These are phyloP conservation scores for Syncephalastrum contaminatum DNA, from an alignment of 371 early-diverging fungal species.

Conservation along the genomic window DNA sequence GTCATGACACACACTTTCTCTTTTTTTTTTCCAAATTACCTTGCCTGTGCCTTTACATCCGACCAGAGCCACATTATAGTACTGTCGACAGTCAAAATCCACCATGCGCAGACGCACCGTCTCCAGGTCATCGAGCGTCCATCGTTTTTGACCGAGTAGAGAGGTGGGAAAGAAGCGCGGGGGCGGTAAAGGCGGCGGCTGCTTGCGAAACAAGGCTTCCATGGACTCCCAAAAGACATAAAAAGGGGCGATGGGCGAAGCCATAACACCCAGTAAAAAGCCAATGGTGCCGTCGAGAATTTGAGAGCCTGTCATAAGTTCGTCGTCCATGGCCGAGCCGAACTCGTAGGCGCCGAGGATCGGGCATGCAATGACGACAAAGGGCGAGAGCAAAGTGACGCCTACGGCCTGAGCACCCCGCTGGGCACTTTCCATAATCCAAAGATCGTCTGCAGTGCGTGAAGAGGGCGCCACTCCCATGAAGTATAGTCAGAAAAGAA, in stretches of 20 bases:
- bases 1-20: too few species aligned
- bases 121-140: neutral
- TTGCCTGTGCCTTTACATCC: constrained; percentile 37
- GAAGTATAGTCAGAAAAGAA: neutral
- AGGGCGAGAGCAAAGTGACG: constrained; percentile 19
- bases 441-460: constrained; percentile 26
- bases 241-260: constrained; percentile 29
- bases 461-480: constrained; percentile 1
- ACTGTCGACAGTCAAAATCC: constrained; percentile 10
- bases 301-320: constrained; percentile 18
- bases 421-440: constrained; percentile 19
- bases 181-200: constrained; percentile 4
- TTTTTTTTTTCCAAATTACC: constrained; percentile 9
- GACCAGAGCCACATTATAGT: constrained; percentile 26
- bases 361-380: constrained; percentile 28
- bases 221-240: constrained; percentile 22
- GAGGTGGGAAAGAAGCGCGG: neutral
- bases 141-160: too few species aligned
- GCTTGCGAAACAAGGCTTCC: constrained; percentile 14
- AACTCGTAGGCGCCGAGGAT: constrained; percentile 34
- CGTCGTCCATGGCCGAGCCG: constrained; percentile 19
- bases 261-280: constrained; percentile 25
- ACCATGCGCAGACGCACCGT: constrained; percentile 1
- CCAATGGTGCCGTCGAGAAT: constrained; percentile 21
- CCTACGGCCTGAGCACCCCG: constrained; percentile 24